phyloP scores from a whole-genome alignment of 2,329 filamentous ascomycete species.

The Rutstroemia sp. region DNA sequence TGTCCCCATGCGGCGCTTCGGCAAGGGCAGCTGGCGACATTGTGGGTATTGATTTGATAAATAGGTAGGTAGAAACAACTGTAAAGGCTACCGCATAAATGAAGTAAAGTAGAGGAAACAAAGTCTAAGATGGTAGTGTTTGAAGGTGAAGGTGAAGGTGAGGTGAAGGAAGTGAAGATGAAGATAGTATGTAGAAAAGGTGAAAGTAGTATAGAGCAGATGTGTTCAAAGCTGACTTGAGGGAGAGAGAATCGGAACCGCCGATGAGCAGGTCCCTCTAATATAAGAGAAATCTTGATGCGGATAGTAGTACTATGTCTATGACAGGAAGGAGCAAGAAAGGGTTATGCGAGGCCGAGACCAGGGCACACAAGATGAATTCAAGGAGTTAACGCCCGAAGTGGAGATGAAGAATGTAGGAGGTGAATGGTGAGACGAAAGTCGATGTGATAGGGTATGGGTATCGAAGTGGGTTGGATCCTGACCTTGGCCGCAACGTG shows the following conservation, averaged over 20 bases:
- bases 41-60: not conserved
- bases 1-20: not conserved
- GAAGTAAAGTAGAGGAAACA: not conserved
- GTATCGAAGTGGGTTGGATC: not conserved
- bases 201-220: not conserved
- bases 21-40: slow-evolving; percentile 9
- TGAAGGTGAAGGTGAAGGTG: too few species aligned
- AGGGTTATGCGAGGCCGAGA: slow-evolving; percentile 1
- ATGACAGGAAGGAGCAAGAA: slow-evolving; percentile 5
- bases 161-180: not conserved
- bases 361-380: slow-evolving; percentile 6
- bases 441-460: slow-evolving; percentile 5
- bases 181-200: not conserved
- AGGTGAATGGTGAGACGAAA: slow-evolving; percentile 5
- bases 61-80: not conserved
- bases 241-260: not conserved
- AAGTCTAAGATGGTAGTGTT: not conserved
- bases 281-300: slow-evolving; percentile 2
- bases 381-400: not conserved
- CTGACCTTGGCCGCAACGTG: slow-evolving; percentile 3
- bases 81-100: not conserved
- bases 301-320: slow-evolving; percentile 5
- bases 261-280: not conserved
- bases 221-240: not conserved
- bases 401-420: slow-evolving; percentile 7